phyloP scores from a whole-genome alignment of 257 asterid genomes.

The Nicotiana benthamiana region DNA sequence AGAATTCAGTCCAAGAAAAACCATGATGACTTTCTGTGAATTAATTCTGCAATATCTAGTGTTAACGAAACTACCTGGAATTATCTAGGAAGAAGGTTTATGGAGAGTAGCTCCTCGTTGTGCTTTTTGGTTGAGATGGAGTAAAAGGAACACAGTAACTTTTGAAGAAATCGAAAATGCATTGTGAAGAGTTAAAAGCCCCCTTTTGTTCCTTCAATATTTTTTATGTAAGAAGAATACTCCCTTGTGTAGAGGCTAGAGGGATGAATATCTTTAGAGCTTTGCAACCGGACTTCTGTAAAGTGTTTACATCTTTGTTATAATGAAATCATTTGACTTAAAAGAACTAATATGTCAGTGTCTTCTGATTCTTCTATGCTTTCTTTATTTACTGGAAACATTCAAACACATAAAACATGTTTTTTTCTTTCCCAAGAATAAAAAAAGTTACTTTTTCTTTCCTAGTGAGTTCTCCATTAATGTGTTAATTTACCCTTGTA shows the following conservation, averaged over 20 bases:
- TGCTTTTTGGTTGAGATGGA: slow-evolving; percentile 5
- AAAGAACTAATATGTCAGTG: not conserved
- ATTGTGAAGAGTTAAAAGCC: not conserved
- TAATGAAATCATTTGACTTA: not conserved
- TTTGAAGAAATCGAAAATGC: not conserved
- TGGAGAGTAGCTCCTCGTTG: not conserved
- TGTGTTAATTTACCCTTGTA: not conserved
- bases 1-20: not conserved
- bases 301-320: not conserved
- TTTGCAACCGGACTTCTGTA: not conserved
- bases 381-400: not conserved
- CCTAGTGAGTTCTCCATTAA: not conserved
- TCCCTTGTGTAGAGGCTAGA: not conserved
- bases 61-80: not conserved
- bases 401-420: not conserved
- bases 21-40: not conserved
- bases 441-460: not conserved
- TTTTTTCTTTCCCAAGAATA: not conserved
- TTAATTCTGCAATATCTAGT: not conserved
- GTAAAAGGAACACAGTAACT: not conserved
- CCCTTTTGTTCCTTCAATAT: not conserved
- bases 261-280: not conserved
- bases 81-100: not conserved
- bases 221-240: not conserved
- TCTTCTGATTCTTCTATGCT: not conserved